Percentiles rank a stretch among this genome's conserved stretches.
Evolutionary conservation across 2,329 filamentous ascomycete species (phyloP).

Genomic region (Colletotrichum horii): DNA sequence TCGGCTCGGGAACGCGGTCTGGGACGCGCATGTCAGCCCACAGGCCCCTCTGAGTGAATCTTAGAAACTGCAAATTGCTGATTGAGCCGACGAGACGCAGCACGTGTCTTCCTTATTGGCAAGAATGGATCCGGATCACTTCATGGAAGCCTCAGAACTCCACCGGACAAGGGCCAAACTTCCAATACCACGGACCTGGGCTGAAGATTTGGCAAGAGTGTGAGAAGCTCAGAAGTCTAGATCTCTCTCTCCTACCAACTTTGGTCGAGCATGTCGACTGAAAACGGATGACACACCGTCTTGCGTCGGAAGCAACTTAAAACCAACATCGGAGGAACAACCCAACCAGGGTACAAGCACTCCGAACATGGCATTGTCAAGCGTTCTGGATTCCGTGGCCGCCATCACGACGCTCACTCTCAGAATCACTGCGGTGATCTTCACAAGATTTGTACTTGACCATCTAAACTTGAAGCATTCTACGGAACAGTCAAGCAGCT

Average conservation of each 20-base stretch:
- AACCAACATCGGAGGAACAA: neutral
- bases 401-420: neutral
- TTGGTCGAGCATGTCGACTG: neutral
- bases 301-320: neutral
- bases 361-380: neutral
- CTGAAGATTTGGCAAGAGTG: neutral
- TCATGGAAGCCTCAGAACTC: neutral
- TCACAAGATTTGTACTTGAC: slow-evolving; percentile 4
- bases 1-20: neutral
- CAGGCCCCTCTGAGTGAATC: neutral
- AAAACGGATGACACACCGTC: neutral
- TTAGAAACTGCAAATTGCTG: neutral
- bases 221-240: neutral
- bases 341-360: neutral
- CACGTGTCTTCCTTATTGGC: neutral
- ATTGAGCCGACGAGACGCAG: neutral
- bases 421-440: neutral
- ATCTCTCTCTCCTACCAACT: neutral
- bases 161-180: neutral
- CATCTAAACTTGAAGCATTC: neutral
- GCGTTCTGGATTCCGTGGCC: neutral
- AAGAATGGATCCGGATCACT: neutral
- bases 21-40: neutral
- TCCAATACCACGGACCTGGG: neutral
- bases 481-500: neutral